Base-by-base conservation (phyloP, 2,329 filamentous ascomycete genomes). In the Aspergillus sp. region DNA sequence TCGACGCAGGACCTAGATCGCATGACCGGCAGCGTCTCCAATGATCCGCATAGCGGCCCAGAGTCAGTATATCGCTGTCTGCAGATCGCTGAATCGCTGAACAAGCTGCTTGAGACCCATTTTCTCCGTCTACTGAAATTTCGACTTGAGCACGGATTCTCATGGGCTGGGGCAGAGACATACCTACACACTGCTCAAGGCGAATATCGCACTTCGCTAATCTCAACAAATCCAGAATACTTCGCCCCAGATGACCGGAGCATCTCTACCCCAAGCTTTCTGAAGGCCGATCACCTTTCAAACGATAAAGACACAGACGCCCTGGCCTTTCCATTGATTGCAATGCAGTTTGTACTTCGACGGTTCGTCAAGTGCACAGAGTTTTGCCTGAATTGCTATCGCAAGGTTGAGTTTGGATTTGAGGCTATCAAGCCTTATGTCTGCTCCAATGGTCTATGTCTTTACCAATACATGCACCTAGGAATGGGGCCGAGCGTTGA, bases 381-480 rank as follows among this genome's bases (percentile, higher is more conserved):
- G 49, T 95, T 93, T 68, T 96, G 92, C 68, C 80, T 95, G 50
- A 85, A 92, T 20, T 96, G 92, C 63, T 89, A 95, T 68, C 81
- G 82, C 59, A 86, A 80, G 59, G 79, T 89, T 33, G 70, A 81
- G 1, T 79, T 78, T 2, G 80, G 82, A 0, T 85, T 93, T 35
- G 75, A 78, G 57, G 73, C 76, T 1, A 50, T 79, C 26, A 78
- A 76, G 53, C 76, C 76, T 2, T 90, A 88, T 55, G 90, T 96
- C 42, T 96, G 92, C 71, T 82, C 82, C 19, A 80, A 82, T 11
- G 76, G 80, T 1, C 77, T 96, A 3, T 96, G 92, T 63, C 75
- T 95, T 3, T 95, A 89, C 63, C 92, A 96, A 65, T 95, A 94
- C 72, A 88, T 95, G 79, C 79, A 82, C 14, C 77, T 95, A n/a